Conservation (phyloP, 2,329 filamentous ascomycete genomes). For the Gliomastix tumulicola region DNA sequence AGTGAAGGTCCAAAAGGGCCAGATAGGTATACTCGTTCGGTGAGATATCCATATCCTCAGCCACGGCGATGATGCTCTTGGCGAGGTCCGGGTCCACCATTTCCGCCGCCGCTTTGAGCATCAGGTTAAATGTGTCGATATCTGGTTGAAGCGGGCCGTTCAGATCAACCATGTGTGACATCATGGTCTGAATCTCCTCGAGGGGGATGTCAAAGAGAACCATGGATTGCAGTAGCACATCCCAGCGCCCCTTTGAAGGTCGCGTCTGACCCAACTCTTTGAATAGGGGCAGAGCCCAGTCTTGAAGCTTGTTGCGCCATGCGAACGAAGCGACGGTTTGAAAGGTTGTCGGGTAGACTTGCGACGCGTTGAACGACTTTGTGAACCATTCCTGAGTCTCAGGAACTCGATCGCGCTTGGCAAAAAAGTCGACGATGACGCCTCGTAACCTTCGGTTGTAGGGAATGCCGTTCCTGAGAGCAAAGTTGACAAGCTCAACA, state of each 20-base stretch:
- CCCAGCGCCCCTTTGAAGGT: slow-evolving; percentile 54
- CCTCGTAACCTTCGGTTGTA: slow-evolving; percentile 40
- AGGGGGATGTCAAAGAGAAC: slow-evolving; percentile 61
- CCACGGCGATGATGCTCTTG: slow-evolving; percentile 64
- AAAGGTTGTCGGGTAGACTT: slow-evolving; percentile 8
- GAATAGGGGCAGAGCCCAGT: slow-evolving; percentile 58
- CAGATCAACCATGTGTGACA: slow-evolving; percentile 64
- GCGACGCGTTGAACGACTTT: too few relatives aligned
- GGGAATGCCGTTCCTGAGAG: slow-evolving; percentile 37
- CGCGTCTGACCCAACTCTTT: slow-evolving; percentile 38
- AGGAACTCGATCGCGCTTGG: slow-evolving; percentile 46
- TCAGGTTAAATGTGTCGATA: slow-evolving; percentile 65
- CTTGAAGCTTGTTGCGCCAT: slow-evolving; percentile 47
- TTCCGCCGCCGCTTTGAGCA: slow-evolving; percentile 68
- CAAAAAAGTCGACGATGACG: slow-evolving; percentile 56
- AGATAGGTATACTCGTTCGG: slow-evolving; percentile 66
- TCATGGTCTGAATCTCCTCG: slow-evolving; percentile 42
- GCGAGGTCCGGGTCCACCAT: slow-evolving; percentile 64
- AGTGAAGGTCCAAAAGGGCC: slow-evolving; percentile 67
- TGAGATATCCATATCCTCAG: slow-evolving; percentile 55
- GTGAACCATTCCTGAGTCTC: slow-evolving; percentile 63
- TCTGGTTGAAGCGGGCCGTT: slow-evolving; percentile 48
- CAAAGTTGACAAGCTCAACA: slow-evolving; percentile 43
- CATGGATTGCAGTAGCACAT: slow-evolving; percentile 68
- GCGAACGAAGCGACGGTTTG: slow-evolving; percentile 39